Conservation (phyloP, 345 rosid species). For the Brassica nigra region DNA sequence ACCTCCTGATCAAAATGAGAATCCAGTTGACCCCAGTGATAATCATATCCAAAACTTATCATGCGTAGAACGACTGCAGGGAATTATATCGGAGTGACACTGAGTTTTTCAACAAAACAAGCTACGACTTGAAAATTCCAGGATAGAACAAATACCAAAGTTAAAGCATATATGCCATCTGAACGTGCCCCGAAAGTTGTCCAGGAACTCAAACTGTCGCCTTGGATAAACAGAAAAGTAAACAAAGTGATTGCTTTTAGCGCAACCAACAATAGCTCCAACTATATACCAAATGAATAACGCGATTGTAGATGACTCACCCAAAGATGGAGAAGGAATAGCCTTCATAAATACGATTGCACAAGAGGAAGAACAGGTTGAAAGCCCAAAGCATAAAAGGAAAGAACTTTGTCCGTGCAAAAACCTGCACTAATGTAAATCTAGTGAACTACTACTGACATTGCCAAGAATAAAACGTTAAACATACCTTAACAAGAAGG, state of each 20-base stretch:
- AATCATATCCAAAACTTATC: slow-evolving; percentile 95
- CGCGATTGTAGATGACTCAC: slow-evolving; percentile 51
- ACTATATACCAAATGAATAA: not conserved
- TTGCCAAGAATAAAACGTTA: no score
- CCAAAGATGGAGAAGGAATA: slow-evolving; percentile 80
- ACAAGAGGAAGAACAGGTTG: slow-evolving; percentile 74
- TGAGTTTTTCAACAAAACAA: not conserved
- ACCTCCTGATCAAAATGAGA: slow-evolving; percentile 77
- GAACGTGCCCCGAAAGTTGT: slow-evolving; percentile 80
- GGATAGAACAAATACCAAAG: slow-evolving; percentile 59
- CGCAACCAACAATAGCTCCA: not conserved
- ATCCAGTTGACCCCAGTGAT: slow-evolving; percentile 66
- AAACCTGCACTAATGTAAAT: slow-evolving; percentile 46
- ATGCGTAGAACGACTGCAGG: slow-evolving; percentile 75
- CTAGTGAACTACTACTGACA: no score
- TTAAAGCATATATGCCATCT: slow-evolving; percentile 98
- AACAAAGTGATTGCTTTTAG: not conserved
- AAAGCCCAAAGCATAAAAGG: slow-evolving; percentile 62
- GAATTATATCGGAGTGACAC: not conserved
- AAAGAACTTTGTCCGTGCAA: slow-evolving; percentile 63
- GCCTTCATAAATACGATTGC: slow-evolving; percentile 85
- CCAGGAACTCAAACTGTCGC: slow-evolving; percentile 69
- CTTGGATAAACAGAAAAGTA: slow-evolving; percentile 39
- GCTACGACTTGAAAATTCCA: not conserved
- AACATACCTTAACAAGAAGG: slow-evolving; percentile 73